Conservation (phyloP, 1,284 basidiomycete species). For the Porphyrellus sp. region DNA sequence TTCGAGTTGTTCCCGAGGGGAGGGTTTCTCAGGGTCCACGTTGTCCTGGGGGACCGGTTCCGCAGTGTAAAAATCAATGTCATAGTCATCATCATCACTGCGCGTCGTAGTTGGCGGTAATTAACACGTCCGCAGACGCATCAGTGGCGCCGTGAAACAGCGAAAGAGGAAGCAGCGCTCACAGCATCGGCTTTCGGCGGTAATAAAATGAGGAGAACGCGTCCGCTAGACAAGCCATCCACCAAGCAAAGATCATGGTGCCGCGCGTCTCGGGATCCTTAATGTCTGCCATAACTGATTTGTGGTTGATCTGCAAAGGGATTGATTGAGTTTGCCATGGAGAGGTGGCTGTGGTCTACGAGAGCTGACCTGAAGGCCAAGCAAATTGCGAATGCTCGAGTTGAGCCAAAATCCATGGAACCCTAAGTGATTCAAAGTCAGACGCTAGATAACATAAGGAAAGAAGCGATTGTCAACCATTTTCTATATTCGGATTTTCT, state of each 20-base stretch:
- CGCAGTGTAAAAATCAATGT: constrained; percentile 78
- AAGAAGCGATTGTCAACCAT: constrained; percentile 41
- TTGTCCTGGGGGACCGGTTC: constrained; percentile 55
- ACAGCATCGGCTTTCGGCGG: constrained; percentile 62
- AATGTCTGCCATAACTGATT: constrained; percentile 66
- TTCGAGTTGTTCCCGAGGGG: constrained; percentile 72
- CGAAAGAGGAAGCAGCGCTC: constrained; percentile 41
- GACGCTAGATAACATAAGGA: constrained; percentile 9
- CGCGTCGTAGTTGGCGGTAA: constrained; percentile 25
- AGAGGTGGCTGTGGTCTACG: constrained; percentile 6
- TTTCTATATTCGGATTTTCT: constrained; percentile 69
- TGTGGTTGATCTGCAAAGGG: constrained; percentile 67
- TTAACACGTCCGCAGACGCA: constrained; percentile 40
- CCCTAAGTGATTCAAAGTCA: constrained; percentile 41
- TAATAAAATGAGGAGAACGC: constrained; percentile 59
- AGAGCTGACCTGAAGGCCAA: constrained; percentile 64
- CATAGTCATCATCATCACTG: constrained; percentile 61
- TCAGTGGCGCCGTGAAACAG: constrained; percentile 31
- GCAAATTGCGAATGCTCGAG: constrained; percentile 69
- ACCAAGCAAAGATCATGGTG: constrained; percentile 85
- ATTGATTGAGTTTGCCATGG: constrained; percentile 7
- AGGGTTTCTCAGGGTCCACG: constrained; percentile 48
- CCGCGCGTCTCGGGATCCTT: constrained; percentile 68
- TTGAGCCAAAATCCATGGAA: constrained; percentile 81
- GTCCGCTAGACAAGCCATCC: constrained; percentile 61